A percentile compares a stretch with the other conserved stretches of the same genome.
Conservation (phyloP, 495 filamentous ascomycete genomes). For the Talaromyces nanjingensis region DNA sequence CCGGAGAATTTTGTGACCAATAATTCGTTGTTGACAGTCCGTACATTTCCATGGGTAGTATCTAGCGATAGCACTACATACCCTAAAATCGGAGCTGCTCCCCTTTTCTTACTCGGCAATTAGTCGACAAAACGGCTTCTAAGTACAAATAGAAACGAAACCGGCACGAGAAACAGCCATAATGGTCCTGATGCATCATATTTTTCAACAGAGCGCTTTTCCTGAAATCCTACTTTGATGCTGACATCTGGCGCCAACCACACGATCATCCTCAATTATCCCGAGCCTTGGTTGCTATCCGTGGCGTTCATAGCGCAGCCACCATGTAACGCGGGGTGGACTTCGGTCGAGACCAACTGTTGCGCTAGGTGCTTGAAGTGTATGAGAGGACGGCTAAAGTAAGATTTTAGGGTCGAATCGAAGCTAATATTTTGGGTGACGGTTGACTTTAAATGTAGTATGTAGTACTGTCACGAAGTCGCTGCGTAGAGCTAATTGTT, state of each 20-base stretch:
- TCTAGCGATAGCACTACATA: neutral
- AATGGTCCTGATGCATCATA: neutral
- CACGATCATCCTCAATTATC: neutral
- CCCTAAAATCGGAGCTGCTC: neutral
- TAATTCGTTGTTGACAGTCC: neutral
- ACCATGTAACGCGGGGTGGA: slow-evolving; percentile 5
- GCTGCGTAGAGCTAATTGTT: neutral
- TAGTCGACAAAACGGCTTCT: neutral
- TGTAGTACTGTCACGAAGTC: neutral
- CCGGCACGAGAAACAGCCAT: neutral
- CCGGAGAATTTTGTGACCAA: neutral
- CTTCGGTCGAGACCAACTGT: neutral
- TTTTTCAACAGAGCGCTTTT: neutral
- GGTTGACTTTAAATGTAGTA: neutral
- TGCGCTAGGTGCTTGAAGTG: neutral
- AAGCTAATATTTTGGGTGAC: neutral
- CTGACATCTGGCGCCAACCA: neutral
- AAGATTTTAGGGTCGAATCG: neutral
- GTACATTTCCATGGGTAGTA: neutral
- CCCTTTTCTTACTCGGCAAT: neutral
- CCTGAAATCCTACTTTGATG: neutral
- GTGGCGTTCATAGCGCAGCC: slow-evolving; percentile 6
- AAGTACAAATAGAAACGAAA: neutral
- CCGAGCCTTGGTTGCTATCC: slow-evolving; percentile 1
- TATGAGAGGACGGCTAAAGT: neutral